Base-by-base conservation (phyloP, 2,329 filamentous ascomycete genomes). In the Thielaviopsis musarum region DNA sequence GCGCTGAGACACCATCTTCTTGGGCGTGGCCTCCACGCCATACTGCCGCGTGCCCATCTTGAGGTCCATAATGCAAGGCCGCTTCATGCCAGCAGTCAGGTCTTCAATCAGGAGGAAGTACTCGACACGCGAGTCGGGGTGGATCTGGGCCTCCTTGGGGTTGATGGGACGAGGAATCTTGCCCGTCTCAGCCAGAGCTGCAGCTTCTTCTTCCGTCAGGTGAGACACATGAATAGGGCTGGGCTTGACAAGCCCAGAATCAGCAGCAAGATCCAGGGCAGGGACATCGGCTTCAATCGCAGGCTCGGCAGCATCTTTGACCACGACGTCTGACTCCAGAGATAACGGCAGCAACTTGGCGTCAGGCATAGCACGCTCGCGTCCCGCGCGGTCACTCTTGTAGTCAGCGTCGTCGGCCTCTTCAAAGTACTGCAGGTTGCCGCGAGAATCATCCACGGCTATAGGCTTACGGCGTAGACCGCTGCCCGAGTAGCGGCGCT, bases 11-110 rank as follows among this genome's bases (percentile, higher is more conserved):
- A 85, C 84, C 67, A 91, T 88, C 71, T 98, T 98, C 75, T 95
- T 95, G 52, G 89, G 83, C 58, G 80, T 84, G 1, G 93, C 93
- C 65, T 97, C 91, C 13, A 97, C 83, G 7, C 93, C 93, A 69
- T 96, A 97, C 68, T 98, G 93, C 1, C 93, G 84, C 7, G 93
- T 98, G 21, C 93, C 93, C 93, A 98, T 98, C 70, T 98, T 98
- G 63, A 98, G 76, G 69, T 98, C 93, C 70, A 98, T 86, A 62
- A 98, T 95, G 71, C 93, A 97, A 5, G 93, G 93, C 56, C 87
- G 84, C 68, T 89, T 91, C 93, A 98, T 97, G 38, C 91, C 91
- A 1, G 91, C 88, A 1, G 93, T 98, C 54, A 98, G 78, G 69
- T 98, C 93, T 71, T 98, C 93, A 10, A 98, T 75, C 0, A 98